phyloP scores from a whole-genome alignment of 2,329 filamentous ascomycete genomes.

The Trichoderma guizhouense region DNA sequence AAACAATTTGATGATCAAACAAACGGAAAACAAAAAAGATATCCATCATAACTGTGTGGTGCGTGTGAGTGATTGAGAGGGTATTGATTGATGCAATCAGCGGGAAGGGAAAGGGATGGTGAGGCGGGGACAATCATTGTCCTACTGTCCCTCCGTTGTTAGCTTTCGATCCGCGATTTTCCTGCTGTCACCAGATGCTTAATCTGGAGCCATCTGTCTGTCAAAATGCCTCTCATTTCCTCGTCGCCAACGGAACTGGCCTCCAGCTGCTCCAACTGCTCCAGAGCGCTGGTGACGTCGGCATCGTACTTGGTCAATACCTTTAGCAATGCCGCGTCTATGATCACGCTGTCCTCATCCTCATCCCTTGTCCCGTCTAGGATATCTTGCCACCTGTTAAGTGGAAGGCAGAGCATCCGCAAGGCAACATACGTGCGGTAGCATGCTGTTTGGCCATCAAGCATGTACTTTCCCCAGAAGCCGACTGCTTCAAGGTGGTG shows the following conservation, averaged over 20 bases:
- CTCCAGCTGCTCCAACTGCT: slow-evolving; percentile 32
- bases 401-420: slow-evolving; percentile 35
- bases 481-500: slow-evolving; percentile 41
- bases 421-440: slow-evolving; percentile 55
- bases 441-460: slow-evolving; percentile 50
- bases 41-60: background rate
- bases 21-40: background rate
- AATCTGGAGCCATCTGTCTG: slow-evolving; percentile 28
- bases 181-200: slow-evolving; percentile 24
- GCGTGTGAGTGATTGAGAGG: background rate
- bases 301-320: slow-evolving; percentile 35
- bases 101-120: too few relatives aligned
- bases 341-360: slow-evolving; percentile 41
- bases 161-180: slow-evolving; percentile 20
- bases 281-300: slow-evolving; percentile 31
- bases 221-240: slow-evolving; percentile 21
- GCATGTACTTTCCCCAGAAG: slow-evolving; percentile 50
- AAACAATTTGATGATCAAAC: background rate
- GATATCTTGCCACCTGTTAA: slow-evolving; percentile 40
- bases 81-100: background rate
- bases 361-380: slow-evolving; percentile 48
- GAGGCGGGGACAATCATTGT: background rate
- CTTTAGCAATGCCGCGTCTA: slow-evolving; percentile 35
- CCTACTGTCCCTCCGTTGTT: background rate
- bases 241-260: slow-evolving; percentile 32